Conservation (phyloP, 2,329 filamentous ascomycete species). For the Pseudogymnoascus sp. region DNA sequence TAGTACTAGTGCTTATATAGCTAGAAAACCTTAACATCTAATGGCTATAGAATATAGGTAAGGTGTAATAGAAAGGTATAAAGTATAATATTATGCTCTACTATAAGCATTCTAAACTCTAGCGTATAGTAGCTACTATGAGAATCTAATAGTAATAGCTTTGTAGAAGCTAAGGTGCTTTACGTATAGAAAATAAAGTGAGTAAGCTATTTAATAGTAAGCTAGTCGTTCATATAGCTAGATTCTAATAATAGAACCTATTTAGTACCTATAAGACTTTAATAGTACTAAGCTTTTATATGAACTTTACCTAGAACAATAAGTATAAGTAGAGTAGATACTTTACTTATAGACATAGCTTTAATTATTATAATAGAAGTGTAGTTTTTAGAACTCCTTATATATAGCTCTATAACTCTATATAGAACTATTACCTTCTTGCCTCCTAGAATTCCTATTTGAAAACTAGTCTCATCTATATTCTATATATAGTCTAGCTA, state of each 20-base stretch:
- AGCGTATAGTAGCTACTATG: no score
- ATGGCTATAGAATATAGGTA: conserved; percentile 1
- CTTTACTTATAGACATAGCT: background rate
- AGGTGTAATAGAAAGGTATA: background rate
- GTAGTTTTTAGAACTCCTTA: background rate
- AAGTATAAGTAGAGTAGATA: background rate
- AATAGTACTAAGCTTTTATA: background rate
- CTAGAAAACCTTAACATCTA: background rate
- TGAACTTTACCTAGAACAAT: background rate
- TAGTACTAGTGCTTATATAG: background rate
- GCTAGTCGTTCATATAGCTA: no score
- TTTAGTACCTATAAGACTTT: background rate
- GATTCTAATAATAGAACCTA: no score
- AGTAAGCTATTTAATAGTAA: no score
- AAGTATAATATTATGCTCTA: background rate
- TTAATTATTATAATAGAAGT: background rate
- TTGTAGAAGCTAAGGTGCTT: no score
- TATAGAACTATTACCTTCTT: background rate
- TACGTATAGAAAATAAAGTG: no score
- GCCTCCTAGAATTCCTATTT: no score
- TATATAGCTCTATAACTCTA: background rate
- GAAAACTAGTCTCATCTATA: no score
- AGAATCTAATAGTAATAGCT: no score
- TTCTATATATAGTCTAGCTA: no score
- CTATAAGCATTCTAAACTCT: no score